These are phyloP conservation scores for Pythium brachiatum DNA, from an alignment of 352 stramenopile species.

Conservation along the genomic window DNA sequence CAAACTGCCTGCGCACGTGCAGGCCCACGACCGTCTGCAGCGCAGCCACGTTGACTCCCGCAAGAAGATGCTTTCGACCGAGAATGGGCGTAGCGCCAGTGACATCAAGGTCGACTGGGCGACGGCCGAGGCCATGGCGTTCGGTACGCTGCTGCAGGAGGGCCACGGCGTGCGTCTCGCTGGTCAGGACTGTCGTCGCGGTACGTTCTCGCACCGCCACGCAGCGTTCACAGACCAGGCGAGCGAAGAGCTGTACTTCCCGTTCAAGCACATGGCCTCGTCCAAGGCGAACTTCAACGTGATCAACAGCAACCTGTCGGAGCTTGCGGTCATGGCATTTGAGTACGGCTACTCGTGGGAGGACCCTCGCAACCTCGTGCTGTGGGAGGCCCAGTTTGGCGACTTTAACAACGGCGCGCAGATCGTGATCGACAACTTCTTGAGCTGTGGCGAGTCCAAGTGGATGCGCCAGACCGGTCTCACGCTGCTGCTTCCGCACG, in stretches of 20 bases:
- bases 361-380: slow-evolving; percentile 68
- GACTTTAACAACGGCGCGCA: slow-evolving; percentile 90
- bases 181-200: slow-evolving; percentile 85
- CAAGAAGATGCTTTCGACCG: slow-evolving; percentile 66
- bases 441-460: slow-evolving; percentile 85
- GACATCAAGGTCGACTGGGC: slow-evolving; percentile 83
- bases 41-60: slow-evolving; percentile 74
- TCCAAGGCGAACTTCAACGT: slow-evolving; percentile 52
- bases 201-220: slow-evolving; percentile 88
- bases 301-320: slow-evolving; percentile 82
- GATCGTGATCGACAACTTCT: slow-evolving; percentile 89
- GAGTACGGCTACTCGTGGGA: slow-evolving; percentile 91
- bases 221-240: slow-evolving; percentile 83
- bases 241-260: slow-evolving; percentile 75
- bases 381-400: slow-evolving; percentile 92
- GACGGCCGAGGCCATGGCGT: slow-evolving; percentile 86
- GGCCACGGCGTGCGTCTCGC: slow-evolving; percentile 82
- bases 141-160: slow-evolving; percentile 81
- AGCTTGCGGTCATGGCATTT: slow-evolving; percentile 87
- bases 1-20: slow-evolving; percentile 48
- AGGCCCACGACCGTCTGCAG: slow-evolving; percentile 69
- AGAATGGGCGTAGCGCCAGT: slow-evolving; percentile 7
- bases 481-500: slow-evolving; percentile 82
- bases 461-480: slow-evolving; percentile 88
- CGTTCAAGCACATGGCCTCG: slow-evolving; percentile 56